Evolutionary conservation across 192 early-diverging fungal genomes (phyloP), one percentile per base, ranked within the genome.

Genomic region (Entophlyctis luteolus): DNA sequence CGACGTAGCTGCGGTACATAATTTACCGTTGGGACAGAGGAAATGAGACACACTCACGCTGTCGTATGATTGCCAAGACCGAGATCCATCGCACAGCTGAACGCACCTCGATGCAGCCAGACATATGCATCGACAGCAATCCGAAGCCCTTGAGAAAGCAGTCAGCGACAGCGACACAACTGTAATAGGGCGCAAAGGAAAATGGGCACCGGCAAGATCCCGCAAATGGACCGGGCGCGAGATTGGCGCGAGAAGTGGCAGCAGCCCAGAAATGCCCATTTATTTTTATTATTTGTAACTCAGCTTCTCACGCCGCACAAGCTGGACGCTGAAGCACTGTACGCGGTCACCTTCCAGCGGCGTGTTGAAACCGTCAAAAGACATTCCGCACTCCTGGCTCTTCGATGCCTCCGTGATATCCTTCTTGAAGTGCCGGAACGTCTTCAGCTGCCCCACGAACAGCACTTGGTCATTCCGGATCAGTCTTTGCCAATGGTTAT

Each of bases 321-420:
- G 12, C 20, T n/a, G 16, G 25, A n/a, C n/a, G n/a, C n/a, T n/a
- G n/a, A n/a, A 68, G 48, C 67, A 68, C n/a, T 31, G 8, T 6
- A 68, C 54, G 4, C 55, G 34, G 83, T 98, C 96, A 10, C 94
- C 94, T 38, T 82, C 86, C 72, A 86, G 73, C 55, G 93, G 79
- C 12, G 88, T 89, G 4, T 79, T 78, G 69, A 92, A 96, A 10
- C 84, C 87, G 18, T 90, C 91, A 78, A 98, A 90, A 50, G 84
- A 82, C 72, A 98, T 89, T 18, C 96, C 96, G 72, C 94, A 98
- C 81, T 98, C 96, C 29, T 90, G 79, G n/a, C 94, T 94, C 76
- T 96, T 98, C 59, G 83, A 83, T 31, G 87, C 89, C 79, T 98
- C 96, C 27, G 71, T 68, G 35, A 96, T 88, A 68, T 95, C 91